Conservation (phyloP, 306 rosid genomes). For the Dicorynia guianensis region DNA sequence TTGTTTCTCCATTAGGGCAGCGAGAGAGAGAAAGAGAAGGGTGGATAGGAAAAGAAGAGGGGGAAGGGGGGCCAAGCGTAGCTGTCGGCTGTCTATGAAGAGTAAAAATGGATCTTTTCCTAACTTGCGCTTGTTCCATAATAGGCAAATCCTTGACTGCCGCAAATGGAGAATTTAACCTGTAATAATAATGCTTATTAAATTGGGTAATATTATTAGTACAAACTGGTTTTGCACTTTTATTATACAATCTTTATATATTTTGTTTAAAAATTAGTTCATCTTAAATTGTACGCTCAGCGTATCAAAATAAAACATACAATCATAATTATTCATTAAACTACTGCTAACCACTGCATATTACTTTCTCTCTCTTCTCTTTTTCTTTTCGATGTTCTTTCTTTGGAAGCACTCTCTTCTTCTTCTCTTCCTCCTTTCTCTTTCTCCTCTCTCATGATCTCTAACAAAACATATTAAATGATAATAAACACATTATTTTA, state of each 20-base stretch:
- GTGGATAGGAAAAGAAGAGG: background rate
- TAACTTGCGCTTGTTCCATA: constrained; percentile 55
- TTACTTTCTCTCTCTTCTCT: constrained; percentile 10
- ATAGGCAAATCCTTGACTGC: constrained; percentile 47
- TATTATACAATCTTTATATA: too few species aligned
- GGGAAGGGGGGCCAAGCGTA: background rate
- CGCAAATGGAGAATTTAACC: constrained; percentile 50
- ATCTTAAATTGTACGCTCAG: too few species aligned
- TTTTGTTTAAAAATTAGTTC: too few species aligned
- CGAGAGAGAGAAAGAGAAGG: constrained; percentile 18
- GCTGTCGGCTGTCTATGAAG: constrained; percentile 62
- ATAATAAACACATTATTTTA: too few species aligned
- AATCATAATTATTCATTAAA: too few species aligned
- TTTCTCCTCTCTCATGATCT: background rate
- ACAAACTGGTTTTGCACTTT: too few species aligned
- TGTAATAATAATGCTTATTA: constrained; percentile 8
- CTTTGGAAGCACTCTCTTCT: background rate
- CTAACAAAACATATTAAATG: constrained; percentile 30
- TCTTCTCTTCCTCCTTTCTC: background rate
- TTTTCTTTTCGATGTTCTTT: background rate
- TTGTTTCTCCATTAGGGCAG: constrained; percentile 16
- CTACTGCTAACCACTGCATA: background rate
- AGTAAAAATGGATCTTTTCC: constrained; percentile 48
- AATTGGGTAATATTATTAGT: too few species aligned
- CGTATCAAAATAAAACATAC: too few species aligned